A percentile compares a stretch with the other conserved stretches of the same genome.
Conservation (phyloP, 805 yeast genomes). For the Hemisphaericaspora nanyangensis region DNA sequence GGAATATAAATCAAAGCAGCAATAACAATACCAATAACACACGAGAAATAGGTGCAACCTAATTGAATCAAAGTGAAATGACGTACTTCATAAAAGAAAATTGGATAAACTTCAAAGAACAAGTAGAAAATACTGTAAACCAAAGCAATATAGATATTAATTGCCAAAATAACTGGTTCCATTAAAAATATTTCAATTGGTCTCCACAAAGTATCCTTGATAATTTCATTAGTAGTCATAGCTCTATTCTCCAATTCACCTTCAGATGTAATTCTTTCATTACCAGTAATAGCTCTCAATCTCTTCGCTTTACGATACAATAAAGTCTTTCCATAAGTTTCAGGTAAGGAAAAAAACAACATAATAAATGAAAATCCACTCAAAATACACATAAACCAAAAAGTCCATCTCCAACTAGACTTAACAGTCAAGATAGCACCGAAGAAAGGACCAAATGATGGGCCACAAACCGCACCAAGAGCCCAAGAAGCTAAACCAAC, state of each 20-base stretch:
- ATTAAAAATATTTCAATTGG: constrained; percentile 46
- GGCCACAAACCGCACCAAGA: constrained; percentile 52
- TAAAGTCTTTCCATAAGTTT: constrained; percentile 44
- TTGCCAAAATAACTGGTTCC: constrained; percentile 57
- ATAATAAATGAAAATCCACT: constrained; percentile 12
- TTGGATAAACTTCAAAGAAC: constrained; percentile 62
- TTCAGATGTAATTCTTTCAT: constrained; percentile 38
- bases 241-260: constrained; percentile 32
- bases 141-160: constrained; percentile 49
- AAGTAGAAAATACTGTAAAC: constrained; percentile 51
- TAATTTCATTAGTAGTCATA: constrained; percentile 15
- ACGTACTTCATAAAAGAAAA: constrained; percentile 44
- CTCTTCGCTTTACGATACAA: constrained; percentile 46
- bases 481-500: constrained; percentile 51
- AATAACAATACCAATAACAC: constrained; percentile 44
- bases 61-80: constrained; percentile 45
- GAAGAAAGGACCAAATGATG: constrained; percentile 52
- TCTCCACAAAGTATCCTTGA: constrained; percentile 38
- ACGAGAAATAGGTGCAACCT: constrained; percentile 47
- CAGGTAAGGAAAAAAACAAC: constrained; percentile 43
- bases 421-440: constrained; percentile 48
- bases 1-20: constrained; percentile 32
- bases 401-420: constrained; percentile 43
- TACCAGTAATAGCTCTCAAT: constrained; percentile 48
- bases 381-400: constrained; percentile 45